These are phyloP conservation scores for Ilex asprella DNA, from an alignment of 257 asterid species.

Conservation along the genomic window DNA sequence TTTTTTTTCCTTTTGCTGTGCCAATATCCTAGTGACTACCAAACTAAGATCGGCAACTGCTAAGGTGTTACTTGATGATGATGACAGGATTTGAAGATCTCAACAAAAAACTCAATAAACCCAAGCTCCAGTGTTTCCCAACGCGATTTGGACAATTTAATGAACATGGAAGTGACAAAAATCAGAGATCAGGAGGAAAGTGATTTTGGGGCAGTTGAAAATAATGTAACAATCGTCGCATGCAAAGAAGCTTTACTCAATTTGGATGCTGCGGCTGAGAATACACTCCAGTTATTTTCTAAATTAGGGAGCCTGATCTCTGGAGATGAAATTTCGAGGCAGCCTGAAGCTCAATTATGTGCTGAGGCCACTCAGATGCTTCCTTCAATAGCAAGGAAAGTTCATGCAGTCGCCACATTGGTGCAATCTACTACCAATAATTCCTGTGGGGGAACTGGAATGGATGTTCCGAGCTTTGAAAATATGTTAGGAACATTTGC, in stretches of 20 bases:
- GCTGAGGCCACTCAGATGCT: conserved; percentile 31
- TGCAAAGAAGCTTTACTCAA: conserved; percentile 41
- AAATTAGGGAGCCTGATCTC: conserved; percentile 21
- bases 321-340: conserved; percentile 20
- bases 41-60: too few relatives aligned
- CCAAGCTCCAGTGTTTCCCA: not conserved
- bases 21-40: too few relatives aligned
- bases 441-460: conserved; percentile 8
- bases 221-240: conserved; percentile 15
- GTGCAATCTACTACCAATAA: conserved; percentile 23
- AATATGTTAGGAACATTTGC: conserved; percentile 3
- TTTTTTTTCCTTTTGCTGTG: too few relatives aligned
- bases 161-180: not conserved
- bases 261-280: conserved; percentile 54
- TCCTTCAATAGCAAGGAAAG: conserved; percentile 33
- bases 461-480: conserved; percentile 14
- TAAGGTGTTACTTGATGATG: not conserved
- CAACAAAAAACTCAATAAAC: not conserved
- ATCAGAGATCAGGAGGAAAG: conserved; percentile 11
- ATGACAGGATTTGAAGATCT: not conserved
- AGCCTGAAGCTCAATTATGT: conserved; percentile 18
- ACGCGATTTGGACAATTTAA: conserved; percentile 1
- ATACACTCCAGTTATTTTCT: conserved; percentile 35
- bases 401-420: conserved; percentile 32
- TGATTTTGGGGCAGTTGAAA: conserved; percentile 14